Percentiles rank a stretch among this genome's conserved stretches.
Conservation (phyloP, 208 protist species). For the Leishmania arabica region DNA sequence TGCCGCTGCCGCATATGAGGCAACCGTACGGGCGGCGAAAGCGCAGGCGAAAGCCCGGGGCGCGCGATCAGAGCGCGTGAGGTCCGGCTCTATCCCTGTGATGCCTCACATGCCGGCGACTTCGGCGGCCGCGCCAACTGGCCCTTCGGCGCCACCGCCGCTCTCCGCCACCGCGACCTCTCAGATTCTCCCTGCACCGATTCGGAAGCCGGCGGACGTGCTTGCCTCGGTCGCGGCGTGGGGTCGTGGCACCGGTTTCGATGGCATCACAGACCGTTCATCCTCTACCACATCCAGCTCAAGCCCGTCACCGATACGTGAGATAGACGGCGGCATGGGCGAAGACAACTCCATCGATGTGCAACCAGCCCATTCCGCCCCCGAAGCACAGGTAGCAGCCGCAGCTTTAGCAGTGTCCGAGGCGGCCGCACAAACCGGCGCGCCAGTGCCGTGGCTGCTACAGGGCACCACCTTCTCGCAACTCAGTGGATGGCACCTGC, state of each 20-base stretch:
- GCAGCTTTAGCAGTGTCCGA: background rate
- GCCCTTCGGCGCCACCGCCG: background rate
- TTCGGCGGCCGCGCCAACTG: background rate
- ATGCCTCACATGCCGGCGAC: background rate
- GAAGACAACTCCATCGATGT: background rate
- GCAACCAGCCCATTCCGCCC: background rate
- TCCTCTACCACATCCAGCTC: conserved; percentile 2
- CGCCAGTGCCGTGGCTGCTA: conserved; percentile 14
- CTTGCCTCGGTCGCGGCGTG: conserved; percentile 27
- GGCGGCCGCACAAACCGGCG: background rate
- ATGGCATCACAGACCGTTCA: conserved; percentile 25
- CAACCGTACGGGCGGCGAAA: background rate
- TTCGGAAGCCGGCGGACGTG: conserved; percentile 27
- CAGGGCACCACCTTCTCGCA: conserved; percentile 2
- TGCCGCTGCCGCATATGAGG: conserved; percentile 13
- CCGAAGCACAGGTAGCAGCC: background rate
- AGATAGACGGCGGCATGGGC: background rate
- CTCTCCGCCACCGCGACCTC: background rate
- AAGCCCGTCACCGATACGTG: background rate
- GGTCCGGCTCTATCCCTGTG: background rate
- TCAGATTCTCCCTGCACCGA: conserved; percentile 10
- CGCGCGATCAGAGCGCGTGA: background rate
- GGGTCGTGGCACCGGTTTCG: conserved; percentile 29
- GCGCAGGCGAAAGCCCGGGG: background rate
- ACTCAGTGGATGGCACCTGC: conserved; percentile 6